A percentile compares a stretch with the other conserved stretches of the same genome.
Conservation (phyloP, 2,329 filamentous ascomycete genomes). For the Sphaceloma murrayae region DNA sequence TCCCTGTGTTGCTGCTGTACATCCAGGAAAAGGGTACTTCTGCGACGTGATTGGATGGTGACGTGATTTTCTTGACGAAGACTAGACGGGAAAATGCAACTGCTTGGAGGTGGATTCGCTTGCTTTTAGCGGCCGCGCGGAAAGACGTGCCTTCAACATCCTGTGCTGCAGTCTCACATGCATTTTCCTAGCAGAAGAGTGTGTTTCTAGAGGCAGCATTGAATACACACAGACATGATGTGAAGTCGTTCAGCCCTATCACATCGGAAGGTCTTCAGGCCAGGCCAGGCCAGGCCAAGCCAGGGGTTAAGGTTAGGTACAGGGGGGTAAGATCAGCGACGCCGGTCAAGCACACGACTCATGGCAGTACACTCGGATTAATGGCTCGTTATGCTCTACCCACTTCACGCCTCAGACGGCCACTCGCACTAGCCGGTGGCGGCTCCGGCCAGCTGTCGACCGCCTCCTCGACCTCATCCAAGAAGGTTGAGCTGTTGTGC, state of each 20-base stretch:
- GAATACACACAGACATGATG: too few species aligned
- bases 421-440: constrained; percentile 49
- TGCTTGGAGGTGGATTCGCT: not conserved
- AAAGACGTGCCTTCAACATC: not conserved
- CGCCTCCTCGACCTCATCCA: constrained; percentile 86
- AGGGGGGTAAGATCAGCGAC: constrained; percentile 11
- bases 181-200: too few species aligned
- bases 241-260: constrained; percentile 13
- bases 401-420: constrained; percentile 52
- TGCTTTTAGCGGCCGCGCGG: too few species aligned
- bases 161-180: not conserved
- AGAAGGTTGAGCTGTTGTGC: constrained; percentile 77
- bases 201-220: too few species aligned
- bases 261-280: too few species aligned
- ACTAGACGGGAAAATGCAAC: not conserved
- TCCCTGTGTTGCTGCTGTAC: too few species aligned
- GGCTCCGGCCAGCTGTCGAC: constrained; percentile 77
- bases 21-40: not conserved
- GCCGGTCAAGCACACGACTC: constrained; percentile 5
- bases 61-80: constrained; percentile 2
- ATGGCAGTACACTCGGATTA: not conserved
- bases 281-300: constrained; percentile 7
- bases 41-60: not conserved
- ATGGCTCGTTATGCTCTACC: constrained; percentile 32
- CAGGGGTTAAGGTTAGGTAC: constrained; percentile 6